These are phyloP conservation scores for Cladosporium austrohemisphaericum DNA, from an alignment of 2,329 filamentous ascomycete genomes.

Conservation along the genomic window DNA sequence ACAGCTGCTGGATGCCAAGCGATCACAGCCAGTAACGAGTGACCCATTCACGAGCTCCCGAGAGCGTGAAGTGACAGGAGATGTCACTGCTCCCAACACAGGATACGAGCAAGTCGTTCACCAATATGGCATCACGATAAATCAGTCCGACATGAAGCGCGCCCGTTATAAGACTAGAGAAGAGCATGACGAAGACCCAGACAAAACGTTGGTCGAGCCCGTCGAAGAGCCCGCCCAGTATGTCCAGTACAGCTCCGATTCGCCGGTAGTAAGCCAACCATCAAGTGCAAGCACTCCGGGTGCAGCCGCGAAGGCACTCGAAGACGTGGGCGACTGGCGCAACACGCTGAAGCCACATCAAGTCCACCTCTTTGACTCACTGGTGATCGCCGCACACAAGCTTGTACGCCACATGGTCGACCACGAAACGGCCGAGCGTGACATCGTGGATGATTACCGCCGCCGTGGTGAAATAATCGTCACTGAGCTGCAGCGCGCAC, in stretches of 20 bases:
- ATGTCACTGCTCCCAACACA: constrained; percentile 26
- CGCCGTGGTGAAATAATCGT: constrained; percentile 43
- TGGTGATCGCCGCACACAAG: constrained; percentile 40
- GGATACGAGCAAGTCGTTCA: not conserved
- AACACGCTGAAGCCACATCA: constrained; percentile 38
- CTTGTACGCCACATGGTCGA: constrained; percentile 45
- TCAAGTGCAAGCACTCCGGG: constrained; percentile 16
- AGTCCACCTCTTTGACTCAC: constrained; percentile 35
- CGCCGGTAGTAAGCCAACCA: constrained; percentile 13
- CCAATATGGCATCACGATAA: constrained; percentile 16
- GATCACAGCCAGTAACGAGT: not conserved
- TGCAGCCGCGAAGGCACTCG: constrained; percentile 15
- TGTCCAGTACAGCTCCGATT: not conserved
- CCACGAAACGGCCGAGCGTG: constrained; percentile 43
- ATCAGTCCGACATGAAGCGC: constrained; percentile 1
- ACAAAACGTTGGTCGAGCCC: constrained; percentile 27
- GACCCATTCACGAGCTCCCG: constrained; percentile 25
- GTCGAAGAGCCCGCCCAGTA: not conserved
- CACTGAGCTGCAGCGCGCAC: constrained; percentile 39
- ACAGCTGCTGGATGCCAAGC: constrained; percentile 15
- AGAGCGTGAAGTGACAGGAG: constrained; percentile 25
- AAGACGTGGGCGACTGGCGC: constrained; percentile 38
- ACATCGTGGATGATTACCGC: constrained; percentile 44
- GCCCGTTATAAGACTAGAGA: constrained; percentile 12
- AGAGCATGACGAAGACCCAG: constrained; percentile 17